Conservation (phyloP, 805 yeast species). For the Kodamaea sagamina region DNA sequence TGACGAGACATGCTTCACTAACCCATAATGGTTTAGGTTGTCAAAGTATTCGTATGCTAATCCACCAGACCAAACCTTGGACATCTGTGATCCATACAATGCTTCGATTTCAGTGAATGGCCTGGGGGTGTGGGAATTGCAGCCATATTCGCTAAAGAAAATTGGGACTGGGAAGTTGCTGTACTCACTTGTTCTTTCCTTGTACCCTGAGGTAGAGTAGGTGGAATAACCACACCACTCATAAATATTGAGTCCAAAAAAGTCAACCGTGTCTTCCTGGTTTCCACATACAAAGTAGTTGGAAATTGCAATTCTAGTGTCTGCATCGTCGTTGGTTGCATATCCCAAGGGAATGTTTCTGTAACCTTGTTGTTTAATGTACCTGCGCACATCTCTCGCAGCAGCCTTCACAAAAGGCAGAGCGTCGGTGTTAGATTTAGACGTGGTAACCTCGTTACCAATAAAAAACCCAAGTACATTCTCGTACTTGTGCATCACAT, state of each 20-base stretch:
- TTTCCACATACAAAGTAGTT: conserved; percentile 35
- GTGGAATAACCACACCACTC: conserved; percentile 47
- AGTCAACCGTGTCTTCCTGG: conserved; percentile 26
- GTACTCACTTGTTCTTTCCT: conserved; percentile 36
- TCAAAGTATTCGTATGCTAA: conserved; percentile 41
- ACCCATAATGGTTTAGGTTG: conserved; percentile 36
- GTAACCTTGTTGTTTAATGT: conserved; percentile 29
- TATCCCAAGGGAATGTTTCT: conserved; percentile 44
- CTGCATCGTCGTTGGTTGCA: conserved; percentile 40
- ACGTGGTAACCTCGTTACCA: conserved; percentile 43
- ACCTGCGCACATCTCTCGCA: conserved; percentile 32
- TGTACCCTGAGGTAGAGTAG: conserved; percentile 38
- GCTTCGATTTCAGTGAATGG: conserved; percentile 43
- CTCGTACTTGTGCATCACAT: conserved; percentile 30
- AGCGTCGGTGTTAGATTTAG: conserved; percentile 27
- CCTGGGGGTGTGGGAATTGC: conserved; percentile 37
- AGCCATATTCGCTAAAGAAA: conserved; percentile 43
- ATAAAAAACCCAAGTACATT: conserved; percentile 43
- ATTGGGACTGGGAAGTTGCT: conserved; percentile 34
- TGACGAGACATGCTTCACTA: conserved; percentile 26
- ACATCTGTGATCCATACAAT: conserved; percentile 34
- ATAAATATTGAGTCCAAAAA: conserved; percentile 40
- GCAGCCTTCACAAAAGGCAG: conserved; percentile 41
- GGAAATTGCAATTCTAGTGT: conserved; percentile 28
- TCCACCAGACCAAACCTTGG: conserved; percentile 43